These are phyloP conservation scores for Martiniozyma asiatica DNA, from an alignment of 1,139 yeast genomes.

Conservation along the genomic window DNA sequence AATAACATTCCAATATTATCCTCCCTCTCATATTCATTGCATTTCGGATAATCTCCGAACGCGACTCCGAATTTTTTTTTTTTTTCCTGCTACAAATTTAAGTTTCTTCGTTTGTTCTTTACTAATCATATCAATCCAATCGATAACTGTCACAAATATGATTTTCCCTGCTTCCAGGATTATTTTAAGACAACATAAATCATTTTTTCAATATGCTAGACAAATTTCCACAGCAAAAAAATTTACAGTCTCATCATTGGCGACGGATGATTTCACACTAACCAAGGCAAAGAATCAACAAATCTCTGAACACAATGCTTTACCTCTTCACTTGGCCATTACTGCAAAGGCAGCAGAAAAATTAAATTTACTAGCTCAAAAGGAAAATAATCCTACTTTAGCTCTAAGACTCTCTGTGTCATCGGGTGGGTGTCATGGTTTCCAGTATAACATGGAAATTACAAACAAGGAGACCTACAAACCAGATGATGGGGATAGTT, in stretches of 20 bases:
- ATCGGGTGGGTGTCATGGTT: constrained; percentile 98
- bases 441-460: constrained; percentile 71
- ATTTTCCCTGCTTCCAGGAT: too few relatives aligned
- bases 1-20: too few relatives aligned
- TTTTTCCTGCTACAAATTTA: too few relatives aligned
- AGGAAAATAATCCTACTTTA: constrained; percentile 48
- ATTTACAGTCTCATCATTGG: constrained; percentile 8
- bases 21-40: too few relatives aligned
- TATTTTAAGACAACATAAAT: too few relatives aligned
- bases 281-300: constrained; percentile 22
- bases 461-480: constrained; percentile 36
- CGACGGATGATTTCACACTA: constrained; percentile 15
- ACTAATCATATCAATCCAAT: too few relatives aligned
- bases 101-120: too few relatives aligned
- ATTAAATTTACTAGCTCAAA: constrained; percentile 41
- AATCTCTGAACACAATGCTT: constrained; percentile 21
- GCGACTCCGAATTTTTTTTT: too few relatives aligned
- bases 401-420: constrained; percentile 75
- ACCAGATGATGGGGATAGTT: constrained; percentile 26
- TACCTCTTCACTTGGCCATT: constrained; percentile 22
- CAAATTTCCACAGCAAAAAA: background rate
- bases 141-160: too few relatives aligned
- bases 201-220: too few relatives aligned
- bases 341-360: constrained; percentile 21
- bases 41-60: too few relatives aligned